A percentile compares a stretch with the other conserved stretches of the same genome.
Conservation (phyloP, 2,329 filamentous ascomycete genomes). For the Claviceps lovelessii region DNA sequence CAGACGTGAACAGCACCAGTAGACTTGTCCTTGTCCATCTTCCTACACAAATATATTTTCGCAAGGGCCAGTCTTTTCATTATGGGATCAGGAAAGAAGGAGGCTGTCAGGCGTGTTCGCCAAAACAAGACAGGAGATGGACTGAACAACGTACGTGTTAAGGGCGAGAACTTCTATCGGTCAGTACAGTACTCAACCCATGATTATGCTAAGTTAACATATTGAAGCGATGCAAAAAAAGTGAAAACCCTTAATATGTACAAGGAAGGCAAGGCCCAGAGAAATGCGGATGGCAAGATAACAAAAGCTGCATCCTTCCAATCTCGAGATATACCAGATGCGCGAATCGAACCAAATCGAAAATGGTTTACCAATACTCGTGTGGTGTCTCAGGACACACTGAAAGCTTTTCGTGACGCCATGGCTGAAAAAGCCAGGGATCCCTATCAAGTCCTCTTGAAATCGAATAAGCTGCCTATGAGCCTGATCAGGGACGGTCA, state of each 20-base stretch:
- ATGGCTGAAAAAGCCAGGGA: constrained; percentile 83
- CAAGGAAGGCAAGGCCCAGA: constrained; percentile 71
- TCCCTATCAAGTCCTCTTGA: constrained; percentile 87
- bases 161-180: constrained; percentile 98
- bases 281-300: constrained; percentile 73
- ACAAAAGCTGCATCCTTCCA: constrained; percentile 74
- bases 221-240: constrained; percentile 56
- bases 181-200: constrained; percentile 21
- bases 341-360: constrained; percentile 85
- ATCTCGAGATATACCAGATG: constrained; percentile 64
- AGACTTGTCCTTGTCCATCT: not conserved
- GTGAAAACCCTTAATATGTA: constrained; percentile 80
- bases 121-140: constrained; percentile 77
- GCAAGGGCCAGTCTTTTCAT: constrained; percentile 4
- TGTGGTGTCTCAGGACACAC: constrained; percentile 74
- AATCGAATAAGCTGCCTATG: constrained; percentile 95
- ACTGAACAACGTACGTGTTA: constrained; percentile 79
- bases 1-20: not conserved
- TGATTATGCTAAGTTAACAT: constrained; percentile 6
- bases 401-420: constrained; percentile 76
- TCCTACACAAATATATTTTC: not conserved
- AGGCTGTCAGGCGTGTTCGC: constrained; percentile 65
- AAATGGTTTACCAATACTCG: constrained; percentile 97
- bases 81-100: constrained; percentile 91
- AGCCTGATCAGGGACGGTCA: constrained; percentile 72